phyloP scores from a whole-genome alignment of 2,329 filamentous ascomycete genomes.

The Calonectria honghensis region DNA sequence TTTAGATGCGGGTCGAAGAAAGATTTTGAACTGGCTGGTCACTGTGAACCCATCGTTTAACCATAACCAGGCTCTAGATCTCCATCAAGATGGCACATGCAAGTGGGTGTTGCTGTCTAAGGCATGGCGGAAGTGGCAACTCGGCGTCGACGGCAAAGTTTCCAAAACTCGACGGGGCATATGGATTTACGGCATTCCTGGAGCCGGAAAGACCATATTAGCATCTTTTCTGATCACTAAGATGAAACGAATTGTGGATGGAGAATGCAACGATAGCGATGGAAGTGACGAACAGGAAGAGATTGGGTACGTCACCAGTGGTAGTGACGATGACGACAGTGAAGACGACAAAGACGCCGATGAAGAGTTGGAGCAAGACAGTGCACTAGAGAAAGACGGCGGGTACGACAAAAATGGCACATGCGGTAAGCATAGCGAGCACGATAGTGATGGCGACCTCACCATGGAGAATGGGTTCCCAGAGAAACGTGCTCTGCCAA shows the following conservation, averaged over 20 bases:
- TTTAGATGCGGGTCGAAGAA: background rate
- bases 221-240: background rate
- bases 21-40: background rate
- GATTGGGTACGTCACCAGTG: no score
- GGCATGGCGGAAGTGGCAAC: background rate
- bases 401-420: no score
- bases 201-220: background rate
- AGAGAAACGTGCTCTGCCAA: background rate
- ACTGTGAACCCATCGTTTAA: background rate
- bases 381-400: no score
- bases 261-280: background rate
- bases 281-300: background rate
- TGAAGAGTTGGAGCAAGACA: no score
- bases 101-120: background rate
- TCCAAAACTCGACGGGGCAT: background rate
- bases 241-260: background rate
- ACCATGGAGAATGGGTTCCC: no score
- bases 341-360: no score
- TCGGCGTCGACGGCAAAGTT: background rate
- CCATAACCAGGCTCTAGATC: background rate
- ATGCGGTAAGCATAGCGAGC: no score
- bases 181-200: slow-evolving; percentile 15
- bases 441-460: no score
- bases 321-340: no score
- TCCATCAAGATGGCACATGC: slow-evolving; percentile 8